Evolutionary conservation across 768 basidiomycete species (phyloP).

Genomic region (Coprinellus micaceus): DNA sequence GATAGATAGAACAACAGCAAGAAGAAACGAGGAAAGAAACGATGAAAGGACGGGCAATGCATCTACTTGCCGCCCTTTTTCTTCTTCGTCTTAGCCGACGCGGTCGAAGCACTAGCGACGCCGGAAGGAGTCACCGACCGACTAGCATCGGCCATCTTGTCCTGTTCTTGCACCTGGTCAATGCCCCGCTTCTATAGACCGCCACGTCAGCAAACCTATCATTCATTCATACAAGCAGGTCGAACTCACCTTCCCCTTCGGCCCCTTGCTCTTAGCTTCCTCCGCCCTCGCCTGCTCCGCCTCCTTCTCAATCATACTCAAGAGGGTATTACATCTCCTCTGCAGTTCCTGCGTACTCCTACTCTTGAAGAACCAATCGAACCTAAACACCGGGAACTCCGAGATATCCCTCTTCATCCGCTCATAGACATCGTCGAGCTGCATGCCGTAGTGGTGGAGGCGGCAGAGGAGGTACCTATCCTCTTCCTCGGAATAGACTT

Average conservation of each 20-base stretch:
- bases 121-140: constrained; percentile 57
- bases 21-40: too few species aligned
- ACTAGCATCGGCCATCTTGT: constrained; percentile 54
- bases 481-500: constrained; percentile 95
- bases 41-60: not conserved
- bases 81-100: constrained; percentile 70
- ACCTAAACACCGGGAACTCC: constrained; percentile 96
- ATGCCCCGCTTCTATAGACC: constrained; percentile 62
- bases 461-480: constrained; percentile 93
- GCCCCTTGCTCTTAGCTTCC: constrained; percentile 58
- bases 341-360: constrained; percentile 85
- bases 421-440: constrained; percentile 86
- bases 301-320: constrained; percentile 93
- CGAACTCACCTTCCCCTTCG: constrained; percentile 59
- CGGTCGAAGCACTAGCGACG: constrained; percentile 35
- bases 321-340: constrained; percentile 80
- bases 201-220: not conserved
- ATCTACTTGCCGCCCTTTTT: constrained; percentile 18
- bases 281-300: constrained; percentile 65
- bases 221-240: not conserved
- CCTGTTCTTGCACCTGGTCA: constrained; percentile 54
- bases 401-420: constrained; percentile 93
- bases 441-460: constrained; percentile 86
- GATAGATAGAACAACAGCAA: too few species aligned
- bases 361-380: constrained; percentile 98